Evolutionary conservation across 768 basidiomycete species (phyloP).

Genomic region (Mycena sanguinolenta): DNA sequence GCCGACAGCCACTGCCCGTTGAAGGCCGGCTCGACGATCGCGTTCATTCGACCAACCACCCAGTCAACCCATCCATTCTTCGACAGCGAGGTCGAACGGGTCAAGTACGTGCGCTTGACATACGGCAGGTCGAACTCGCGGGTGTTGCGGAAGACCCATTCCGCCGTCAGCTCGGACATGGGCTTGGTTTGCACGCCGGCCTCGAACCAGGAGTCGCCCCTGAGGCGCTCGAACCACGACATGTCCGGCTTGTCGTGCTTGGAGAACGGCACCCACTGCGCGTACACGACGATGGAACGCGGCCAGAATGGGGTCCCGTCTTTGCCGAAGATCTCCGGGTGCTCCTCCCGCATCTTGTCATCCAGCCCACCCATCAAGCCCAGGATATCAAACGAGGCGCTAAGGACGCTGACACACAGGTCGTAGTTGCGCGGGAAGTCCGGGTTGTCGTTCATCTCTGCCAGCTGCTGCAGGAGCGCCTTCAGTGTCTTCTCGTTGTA

Average conservation of each 20-base stretch:
- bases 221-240: slow-evolving; percentile 24
- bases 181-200: slow-evolving; percentile 20
- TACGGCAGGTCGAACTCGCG: slow-evolving; percentile 33
- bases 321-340: slow-evolving; percentile 28
- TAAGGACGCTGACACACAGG: slow-evolving; percentile 33
- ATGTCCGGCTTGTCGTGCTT: slow-evolving; percentile 28
- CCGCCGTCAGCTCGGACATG: slow-evolving; percentile 28
- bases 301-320: slow-evolving; percentile 26
- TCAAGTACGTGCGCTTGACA: slow-evolving; percentile 33
- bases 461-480: slow-evolving; percentile 24
- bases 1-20: slow-evolving; percentile 34
- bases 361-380: slow-evolving; percentile 29
- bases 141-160: slow-evolving; percentile 33
- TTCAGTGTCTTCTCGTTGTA: slow-evolving; percentile 25
- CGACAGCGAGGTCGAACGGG: slow-evolving; percentile 25
- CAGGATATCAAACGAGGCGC: slow-evolving; percentile 25
- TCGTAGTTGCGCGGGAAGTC: slow-evolving; percentile 34
- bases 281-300: slow-evolving; percentile 31
- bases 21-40: slow-evolving; percentile 14
- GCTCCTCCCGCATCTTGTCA: slow-evolving; percentile 28
- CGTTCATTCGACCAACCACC: slow-evolving; percentile 27
- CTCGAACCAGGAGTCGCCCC: slow-evolving; percentile 11
- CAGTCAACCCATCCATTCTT: slow-evolving; percentile 34
- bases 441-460: slow-evolving; percentile 31
- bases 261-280: slow-evolving; percentile 33